Evolutionary conservation across 2,329 filamentous ascomycete genomes (phyloP).

Genomic region (Fusarium neocosmosporiellum): DNA sequence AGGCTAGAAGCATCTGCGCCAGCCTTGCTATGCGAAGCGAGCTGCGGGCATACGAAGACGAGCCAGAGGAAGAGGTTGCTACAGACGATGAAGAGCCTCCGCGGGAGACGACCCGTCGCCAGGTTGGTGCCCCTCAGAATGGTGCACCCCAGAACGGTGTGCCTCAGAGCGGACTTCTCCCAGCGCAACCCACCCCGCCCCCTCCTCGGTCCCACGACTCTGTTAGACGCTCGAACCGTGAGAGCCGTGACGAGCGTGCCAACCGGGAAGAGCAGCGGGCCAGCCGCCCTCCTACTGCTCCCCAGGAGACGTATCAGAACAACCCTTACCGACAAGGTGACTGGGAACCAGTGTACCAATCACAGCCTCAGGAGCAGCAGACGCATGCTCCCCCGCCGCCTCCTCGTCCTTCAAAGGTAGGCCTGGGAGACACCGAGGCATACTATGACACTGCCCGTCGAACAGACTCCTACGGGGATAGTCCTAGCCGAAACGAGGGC

Average conservation of each 20-base stretch:
- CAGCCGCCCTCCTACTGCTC: constrained; percentile 30
- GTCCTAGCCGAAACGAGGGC: constrained; percentile 35
- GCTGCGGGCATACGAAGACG: constrained; percentile 54
- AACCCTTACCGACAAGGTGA: constrained; percentile 42
- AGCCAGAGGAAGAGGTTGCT: constrained; percentile 46
- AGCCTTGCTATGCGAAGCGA: constrained; percentile 65
- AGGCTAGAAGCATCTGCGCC: constrained; percentile 61
- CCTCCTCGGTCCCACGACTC: constrained; percentile 35
- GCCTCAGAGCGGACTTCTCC: constrained; percentile 31
- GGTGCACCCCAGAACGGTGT: constrained; percentile 24
- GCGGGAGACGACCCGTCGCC: constrained; percentile 25
- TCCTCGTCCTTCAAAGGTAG: constrained; percentile 52
- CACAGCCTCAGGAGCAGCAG: constrained; percentile 27
- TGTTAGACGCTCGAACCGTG: constrained; percentile 34
- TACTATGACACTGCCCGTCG: constrained; percentile 46
- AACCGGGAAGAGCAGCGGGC: constrained; percentile 36
- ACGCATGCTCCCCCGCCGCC: constrained; percentile 49
- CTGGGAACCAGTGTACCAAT: constrained; percentile 47
- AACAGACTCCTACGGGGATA: constrained; percentile 37
- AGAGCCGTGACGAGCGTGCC: constrained; percentile 39
- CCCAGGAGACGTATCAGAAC: constrained; percentile 35
- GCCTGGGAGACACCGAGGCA: constrained; percentile 48
- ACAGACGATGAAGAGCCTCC: constrained; percentile 47
- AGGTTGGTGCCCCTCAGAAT: constrained; percentile 31
- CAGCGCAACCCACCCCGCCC: constrained; percentile 24